Percentiles rank a stretch among this genome's conserved stretches.
These are phyloP conservation scores for Malassezia obtusa DNA, from an alignment of 1,284 basidiomycete genomes.

Conservation along the genomic window DNA sequence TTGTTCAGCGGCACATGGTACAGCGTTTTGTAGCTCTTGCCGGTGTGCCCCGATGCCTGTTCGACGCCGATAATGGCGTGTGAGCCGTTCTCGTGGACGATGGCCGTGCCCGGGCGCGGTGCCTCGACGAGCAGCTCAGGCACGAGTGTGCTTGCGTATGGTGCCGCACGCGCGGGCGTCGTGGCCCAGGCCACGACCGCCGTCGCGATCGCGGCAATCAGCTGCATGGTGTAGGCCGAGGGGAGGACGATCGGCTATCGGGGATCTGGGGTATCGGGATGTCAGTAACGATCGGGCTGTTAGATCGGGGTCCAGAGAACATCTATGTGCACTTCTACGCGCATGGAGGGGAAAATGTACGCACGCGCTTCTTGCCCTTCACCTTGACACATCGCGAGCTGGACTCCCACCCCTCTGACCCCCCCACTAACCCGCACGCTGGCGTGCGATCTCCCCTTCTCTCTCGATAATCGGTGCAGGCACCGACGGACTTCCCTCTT, in stretches of 20 bases:
- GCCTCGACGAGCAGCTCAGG: conserved; percentile 13
- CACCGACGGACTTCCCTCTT: not conserved
- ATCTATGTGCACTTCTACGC: not conserved
- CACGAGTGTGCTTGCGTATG: not conserved
- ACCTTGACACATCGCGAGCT: not conserved
- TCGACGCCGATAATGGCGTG: conserved; percentile 8
- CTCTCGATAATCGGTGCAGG: conserved; percentile 9
- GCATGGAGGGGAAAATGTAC: not conserved
- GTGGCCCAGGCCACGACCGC: not conserved
- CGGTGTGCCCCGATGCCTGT: not conserved
- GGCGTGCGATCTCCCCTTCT: conserved; percentile 11
- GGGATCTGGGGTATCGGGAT: too few relatives aligned
- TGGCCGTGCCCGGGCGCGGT: conserved; percentile 5
- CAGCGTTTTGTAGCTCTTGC: not conserved
- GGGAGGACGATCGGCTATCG: too few relatives aligned
- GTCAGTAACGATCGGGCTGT: too few relatives aligned
- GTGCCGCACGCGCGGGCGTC: not conserved
- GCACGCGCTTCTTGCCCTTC: not conserved
- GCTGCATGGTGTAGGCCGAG: not conserved
- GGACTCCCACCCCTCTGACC: not conserved
- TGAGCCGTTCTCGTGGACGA: conserved; percentile 1
- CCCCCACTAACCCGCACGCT: conserved; percentile 5
- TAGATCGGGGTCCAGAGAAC: not conserved
- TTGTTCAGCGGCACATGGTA: conserved; percentile 8
- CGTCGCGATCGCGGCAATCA: not conserved